Evolutionary conservation across 2,329 filamentous ascomycete genomes (phyloP).

Genomic region (Davidsoniella virescens): DNA sequence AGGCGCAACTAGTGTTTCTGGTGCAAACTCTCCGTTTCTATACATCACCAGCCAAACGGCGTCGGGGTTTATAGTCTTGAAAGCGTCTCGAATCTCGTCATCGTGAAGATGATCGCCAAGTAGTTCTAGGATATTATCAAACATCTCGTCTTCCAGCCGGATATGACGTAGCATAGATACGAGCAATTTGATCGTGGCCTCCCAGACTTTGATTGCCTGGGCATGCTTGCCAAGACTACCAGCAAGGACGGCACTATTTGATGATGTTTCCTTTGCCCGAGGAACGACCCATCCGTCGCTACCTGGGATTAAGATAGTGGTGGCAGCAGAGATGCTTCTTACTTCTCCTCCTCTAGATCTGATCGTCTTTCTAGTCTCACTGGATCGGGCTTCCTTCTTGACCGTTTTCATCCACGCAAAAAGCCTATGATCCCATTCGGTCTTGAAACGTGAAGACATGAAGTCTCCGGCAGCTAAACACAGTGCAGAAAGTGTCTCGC

Average conservation of each 20-base stretch:
- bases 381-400: conserved; percentile 23
- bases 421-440: conserved; percentile 49
- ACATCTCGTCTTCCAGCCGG: conserved; percentile 47
- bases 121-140: conserved; percentile 54
- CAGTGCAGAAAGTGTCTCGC: conserved; percentile 50
- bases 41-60: conserved; percentile 57
- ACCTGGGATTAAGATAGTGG: conserved; percentile 1
- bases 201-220: conserved; percentile 47
- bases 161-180: conserved; percentile 46
- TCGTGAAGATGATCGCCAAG: conserved; percentile 35
- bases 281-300: not conserved
- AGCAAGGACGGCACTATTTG: not conserved
- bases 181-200: conserved; percentile 42
- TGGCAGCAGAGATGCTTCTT: no score
- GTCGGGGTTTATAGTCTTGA: conserved; percentile 54
- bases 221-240: conserved; percentile 40
- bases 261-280: not conserved
- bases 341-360: no score
- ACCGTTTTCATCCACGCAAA: conserved; percentile 21
- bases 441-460: conserved; percentile 56
- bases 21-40: conserved; percentile 26
- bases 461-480: conserved; percentile 67
- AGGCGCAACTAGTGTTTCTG: conserved; percentile 21
- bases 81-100: conserved; percentile 33
- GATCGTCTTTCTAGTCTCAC: no score